Conservation (phyloP, 2,329 filamentous ascomycete species). For the Calonectria leucothoes region DNA sequence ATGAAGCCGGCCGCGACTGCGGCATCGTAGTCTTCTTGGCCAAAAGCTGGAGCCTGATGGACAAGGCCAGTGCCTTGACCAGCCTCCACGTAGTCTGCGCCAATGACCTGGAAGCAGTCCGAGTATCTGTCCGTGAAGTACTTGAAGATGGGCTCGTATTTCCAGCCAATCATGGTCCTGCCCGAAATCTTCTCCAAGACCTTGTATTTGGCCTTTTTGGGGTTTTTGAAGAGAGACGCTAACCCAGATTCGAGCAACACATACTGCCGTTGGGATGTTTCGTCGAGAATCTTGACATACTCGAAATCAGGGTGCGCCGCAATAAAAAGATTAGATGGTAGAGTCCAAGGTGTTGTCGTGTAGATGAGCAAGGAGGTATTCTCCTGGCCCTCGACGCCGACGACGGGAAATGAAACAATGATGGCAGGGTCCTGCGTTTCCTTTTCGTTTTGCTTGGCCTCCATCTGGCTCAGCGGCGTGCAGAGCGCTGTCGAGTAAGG, state of each 20-base stretch:
- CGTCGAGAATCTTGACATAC: conserved; percentile 87
- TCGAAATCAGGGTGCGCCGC: conserved; percentile 86
- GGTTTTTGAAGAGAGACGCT: conserved; percentile 92
- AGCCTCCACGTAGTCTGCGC: conserved; percentile 86
- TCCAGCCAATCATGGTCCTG: conserved; percentile 87
- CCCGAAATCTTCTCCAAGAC: conserved; percentile 83
- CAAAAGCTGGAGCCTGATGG: conserved; percentile 92
- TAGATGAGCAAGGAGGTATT: conserved; percentile 80
- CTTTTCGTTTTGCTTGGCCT: conserved; percentile 94
- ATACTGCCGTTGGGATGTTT: conserved; percentile 84
- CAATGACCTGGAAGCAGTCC: conserved; percentile 84
- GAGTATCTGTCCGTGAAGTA: conserved; percentile 93
- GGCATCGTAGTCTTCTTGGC: conserved; percentile 95
- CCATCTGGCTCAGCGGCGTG: conserved; percentile 92
- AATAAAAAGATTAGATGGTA: conserved; percentile 83
- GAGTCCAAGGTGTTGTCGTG: conserved; percentile 90
- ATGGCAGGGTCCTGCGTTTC: conserved; percentile 92
- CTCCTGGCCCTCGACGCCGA: conserved; percentile 73
- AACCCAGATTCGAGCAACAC: conserved; percentile 76
- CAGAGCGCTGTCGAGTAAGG: conserved; percentile 93
- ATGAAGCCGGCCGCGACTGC: conserved; percentile 82
- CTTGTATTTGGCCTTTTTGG: conserved; percentile 94
- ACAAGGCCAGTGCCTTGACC: conserved; percentile 95
- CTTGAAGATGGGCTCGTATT: conserved; percentile 87
- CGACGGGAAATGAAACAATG: conserved; percentile 86